Evolutionary conservation across 2,329 filamentous ascomycete genomes (phyloP), one percentile per base, ranked within the genome.

Genomic region (Verticillium longisporum): DNA sequence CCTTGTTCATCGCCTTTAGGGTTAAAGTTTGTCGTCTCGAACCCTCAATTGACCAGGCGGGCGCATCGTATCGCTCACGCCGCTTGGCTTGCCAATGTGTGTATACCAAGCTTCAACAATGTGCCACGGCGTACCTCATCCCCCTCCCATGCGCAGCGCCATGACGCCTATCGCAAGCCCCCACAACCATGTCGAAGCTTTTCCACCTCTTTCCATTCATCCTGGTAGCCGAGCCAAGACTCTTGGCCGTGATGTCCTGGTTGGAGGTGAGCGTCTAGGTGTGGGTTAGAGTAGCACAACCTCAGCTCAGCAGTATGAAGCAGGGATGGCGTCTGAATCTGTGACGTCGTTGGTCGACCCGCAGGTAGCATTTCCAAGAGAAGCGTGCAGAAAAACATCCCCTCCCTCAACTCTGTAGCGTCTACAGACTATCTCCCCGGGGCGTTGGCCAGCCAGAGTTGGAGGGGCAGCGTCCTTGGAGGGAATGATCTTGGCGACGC

Each of bases 301-400:
- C 57, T 59, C 57, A 59, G 41, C 41, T 59, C 45, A 7, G 15
- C 15, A 18, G 18, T 26, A 26, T 26, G 2, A 26, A 26, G 32
- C 57, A 54, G 57, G 57, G 57, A 34, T 59, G 45, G 36, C 26
- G 33, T 32, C 57, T 26, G 26, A 26, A 13, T 33, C 15, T 53
- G 57, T 59, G 57, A 59, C 57, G 57, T 59, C 57, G 57, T 59
- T 36, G 26, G 57, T 37, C 21, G 41, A 59, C 31, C 31, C 55
- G 41, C 57, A 57, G 56, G 56, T 57, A 21, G 56, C 37, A 41
- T 36, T 31, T 41, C 56, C 45, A 50, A 50, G 45, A 50, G 45
- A 21, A 26, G 14, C 38, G 38, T 45, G 38, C 38, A 45, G 38
- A 45, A 45, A 45, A 26, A 26, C 38, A 18, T 45, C 38, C 38